These are phyloP conservation scores for Teratosphaeria zuluensis DNA, from an alignment of 2,329 filamentous ascomycete genomes.

Conservation along the genomic window DNA sequence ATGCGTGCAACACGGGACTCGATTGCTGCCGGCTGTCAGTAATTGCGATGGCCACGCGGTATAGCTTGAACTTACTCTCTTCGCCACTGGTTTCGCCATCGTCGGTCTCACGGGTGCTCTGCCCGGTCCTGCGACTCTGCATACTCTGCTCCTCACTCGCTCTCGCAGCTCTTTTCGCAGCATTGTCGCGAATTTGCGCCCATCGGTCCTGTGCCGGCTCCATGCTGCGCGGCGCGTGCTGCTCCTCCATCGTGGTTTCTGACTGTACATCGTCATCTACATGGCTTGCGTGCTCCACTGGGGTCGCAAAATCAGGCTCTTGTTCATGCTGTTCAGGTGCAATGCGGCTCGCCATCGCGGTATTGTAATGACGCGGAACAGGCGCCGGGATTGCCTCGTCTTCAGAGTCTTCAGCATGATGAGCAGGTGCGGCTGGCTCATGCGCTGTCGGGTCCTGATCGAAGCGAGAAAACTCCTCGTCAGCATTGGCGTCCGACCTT, in stretches of 20 bases:
- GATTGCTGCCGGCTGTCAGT: constrained; percentile 56
- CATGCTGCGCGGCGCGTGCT: constrained; percentile 27
- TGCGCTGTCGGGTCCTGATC: constrained; percentile 83
- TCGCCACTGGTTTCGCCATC: constrained; percentile 90
- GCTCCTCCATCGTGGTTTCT: constrained; percentile 32
- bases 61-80: constrained; percentile 60
- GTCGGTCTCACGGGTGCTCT: constrained; percentile 53
- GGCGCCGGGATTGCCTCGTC: constrained; percentile 6
- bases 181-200: constrained; percentile 94
- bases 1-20: constrained; percentile 94
- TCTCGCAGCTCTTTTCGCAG: constrained; percentile 63
- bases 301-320: constrained; percentile 8
- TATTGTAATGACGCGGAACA: constrained; percentile 12
- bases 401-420: constrained; percentile 22
- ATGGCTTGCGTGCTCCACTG: constrained; percentile 9
- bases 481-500: constrained; percentile 49
- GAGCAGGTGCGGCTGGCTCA: constrained; percentile 71
- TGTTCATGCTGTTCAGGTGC: constrained; percentile 4
- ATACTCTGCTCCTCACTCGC: constrained; percentile 54
- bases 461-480: constrained; percentile 58
- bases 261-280: constrained; percentile 23
- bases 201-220: constrained; percentile 61
- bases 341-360: constrained; percentile 7
- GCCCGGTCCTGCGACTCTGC: constrained; percentile 39
- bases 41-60: neutral